These are phyloP conservation scores for Puccinia horiana DNA, from an alignment of 1,284 basidiomycete species.

Conservation along the genomic window DNA sequence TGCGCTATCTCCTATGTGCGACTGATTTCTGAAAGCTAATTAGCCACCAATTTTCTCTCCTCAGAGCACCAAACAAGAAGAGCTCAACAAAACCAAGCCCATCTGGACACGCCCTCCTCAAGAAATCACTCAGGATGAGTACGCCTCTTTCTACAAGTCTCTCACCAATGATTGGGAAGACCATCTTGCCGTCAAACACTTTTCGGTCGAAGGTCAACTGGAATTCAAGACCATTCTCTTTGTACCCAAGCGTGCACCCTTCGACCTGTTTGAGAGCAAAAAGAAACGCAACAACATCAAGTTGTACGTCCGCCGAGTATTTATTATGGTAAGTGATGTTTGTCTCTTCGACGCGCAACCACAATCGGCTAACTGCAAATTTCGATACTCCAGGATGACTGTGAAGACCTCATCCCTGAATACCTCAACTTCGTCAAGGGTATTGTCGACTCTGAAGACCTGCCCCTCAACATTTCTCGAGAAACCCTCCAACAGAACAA, in stretches of 20 bases:
- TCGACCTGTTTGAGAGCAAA: constrained; percentile 99
- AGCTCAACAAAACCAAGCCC: constrained; percentile 99
- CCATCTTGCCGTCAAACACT: constrained; percentile 98
- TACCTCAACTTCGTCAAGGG: constrained; percentile 99
- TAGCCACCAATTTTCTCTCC: constrained; percentile 54
- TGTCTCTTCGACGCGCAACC: background rate
- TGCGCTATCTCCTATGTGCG: background rate
- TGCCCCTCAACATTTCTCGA: constrained; percentile 99
- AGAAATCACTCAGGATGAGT: constrained; percentile 91
- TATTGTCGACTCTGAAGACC: constrained; percentile 99
- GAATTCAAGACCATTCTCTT: constrained; percentile 99
- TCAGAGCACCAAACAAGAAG: constrained; percentile 84
- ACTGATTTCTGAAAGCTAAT: background rate
- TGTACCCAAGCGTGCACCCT: constrained; percentile 93
- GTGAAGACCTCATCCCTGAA: constrained; percentile 98
- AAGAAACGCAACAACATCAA: constrained; percentile 99
- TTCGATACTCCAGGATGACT: constrained; percentile 70
- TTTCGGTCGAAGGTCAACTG: constrained; percentile 99
- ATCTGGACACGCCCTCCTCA: constrained; percentile 97
- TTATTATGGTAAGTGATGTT: constrained; percentile 73
- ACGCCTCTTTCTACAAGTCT: constrained; percentile 97
- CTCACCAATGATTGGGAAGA: constrained; percentile 99
- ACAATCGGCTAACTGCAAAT: background rate
- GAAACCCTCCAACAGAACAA: constrained; percentile 99
- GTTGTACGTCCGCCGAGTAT: constrained; percentile 99